These are phyloP conservation scores for Cladosporium sp. DNA, from an alignment of 2,329 filamentous ascomycete genomes.

Conservation along the genomic window DNA sequence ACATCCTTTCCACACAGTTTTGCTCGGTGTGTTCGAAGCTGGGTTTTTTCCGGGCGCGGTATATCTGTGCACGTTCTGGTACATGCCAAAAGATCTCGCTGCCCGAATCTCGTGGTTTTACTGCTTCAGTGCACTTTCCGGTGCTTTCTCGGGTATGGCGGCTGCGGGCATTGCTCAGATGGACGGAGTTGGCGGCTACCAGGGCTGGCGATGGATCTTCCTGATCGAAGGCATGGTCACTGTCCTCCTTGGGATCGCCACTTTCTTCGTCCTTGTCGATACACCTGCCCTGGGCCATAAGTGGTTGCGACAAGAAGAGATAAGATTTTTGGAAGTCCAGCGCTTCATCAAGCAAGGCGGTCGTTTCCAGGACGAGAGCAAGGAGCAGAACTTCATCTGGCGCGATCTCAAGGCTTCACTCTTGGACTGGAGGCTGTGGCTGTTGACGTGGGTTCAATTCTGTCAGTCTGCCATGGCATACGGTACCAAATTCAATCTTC, in stretches of 20 bases:
- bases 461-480: constrained; percentile 12
- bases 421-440: constrained; percentile 17
- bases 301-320: constrained; percentile 55
- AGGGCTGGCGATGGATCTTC: constrained; percentile 35
- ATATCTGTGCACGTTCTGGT: constrained; percentile 35
- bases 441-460: constrained; percentile 17
- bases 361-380: constrained; percentile 16
- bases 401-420: constrained; percentile 17
- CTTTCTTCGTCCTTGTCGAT: constrained; percentile 21
- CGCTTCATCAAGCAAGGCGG: constrained; percentile 17
- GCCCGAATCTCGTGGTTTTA: constrained; percentile 33
- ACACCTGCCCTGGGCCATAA: constrained; percentile 47
- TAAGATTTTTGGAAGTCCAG: constrained; percentile 3
- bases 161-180: constrained; percentile 50
- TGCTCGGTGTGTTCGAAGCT: constrained; percentile 46
- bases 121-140: constrained; percentile 45
- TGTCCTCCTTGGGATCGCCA: constrained; percentile 29
- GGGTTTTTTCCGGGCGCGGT: constrained; percentile 57
- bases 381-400: constrained; percentile 19
- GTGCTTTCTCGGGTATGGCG: constrained; percentile 52
- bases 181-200: constrained; percentile 39
- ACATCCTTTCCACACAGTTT: not conserved
- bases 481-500: constrained; percentile 24
- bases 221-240: constrained; percentile 30
- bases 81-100: constrained; percentile 38